Percentiles rank a stretch among this genome's conserved stretches.
These are phyloP conservation scores for Musa schizocarpa DNA, from an alignment of 176 grass and related monocot genomes.

Conservation along the genomic window DNA sequence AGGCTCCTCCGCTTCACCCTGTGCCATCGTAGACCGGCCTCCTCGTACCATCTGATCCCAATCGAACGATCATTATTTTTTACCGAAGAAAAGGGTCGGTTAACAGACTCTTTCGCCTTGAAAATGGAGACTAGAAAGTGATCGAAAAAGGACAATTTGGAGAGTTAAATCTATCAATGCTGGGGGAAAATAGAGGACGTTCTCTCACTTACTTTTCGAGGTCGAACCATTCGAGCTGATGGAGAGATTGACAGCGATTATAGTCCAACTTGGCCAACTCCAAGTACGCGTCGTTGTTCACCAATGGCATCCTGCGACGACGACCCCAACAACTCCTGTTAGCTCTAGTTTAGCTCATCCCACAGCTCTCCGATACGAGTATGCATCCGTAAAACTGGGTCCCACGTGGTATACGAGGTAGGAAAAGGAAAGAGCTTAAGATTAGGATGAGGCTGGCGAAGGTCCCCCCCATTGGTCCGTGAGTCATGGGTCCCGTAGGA, in stretches of 20 bases:
- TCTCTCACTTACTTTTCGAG: conserved; percentile 45
- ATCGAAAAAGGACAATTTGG: no score
- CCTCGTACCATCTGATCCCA: conserved; percentile 48
- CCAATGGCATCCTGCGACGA: conserved; percentile 62
- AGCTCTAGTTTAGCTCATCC: not conserved
- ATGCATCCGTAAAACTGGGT: not conserved
- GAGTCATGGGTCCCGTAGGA: no score
- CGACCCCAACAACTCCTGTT: not conserved
- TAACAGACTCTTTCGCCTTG: no score
- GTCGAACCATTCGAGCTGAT: conserved; percentile 54
- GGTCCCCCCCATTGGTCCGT: no score
- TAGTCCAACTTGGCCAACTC: conserved; percentile 70
- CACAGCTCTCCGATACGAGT: not conserved
- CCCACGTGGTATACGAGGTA: not conserved
- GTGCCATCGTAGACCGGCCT: conserved; percentile 30
- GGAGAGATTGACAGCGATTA: conserved; percentile 62
- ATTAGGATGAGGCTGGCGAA: no score
- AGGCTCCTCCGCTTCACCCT: conserved; percentile 31
- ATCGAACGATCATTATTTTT: not conserved
- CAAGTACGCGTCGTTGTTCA: conserved; percentile 56
- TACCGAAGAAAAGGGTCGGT: not conserved
- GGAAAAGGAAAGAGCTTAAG: not conserved
- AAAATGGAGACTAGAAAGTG: not conserved
- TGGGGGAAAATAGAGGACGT: no score
- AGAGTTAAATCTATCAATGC: no score